Conservation (phyloP, 2,329 filamentous ascomycete species). For the Fusarium circinatum region DNA sequence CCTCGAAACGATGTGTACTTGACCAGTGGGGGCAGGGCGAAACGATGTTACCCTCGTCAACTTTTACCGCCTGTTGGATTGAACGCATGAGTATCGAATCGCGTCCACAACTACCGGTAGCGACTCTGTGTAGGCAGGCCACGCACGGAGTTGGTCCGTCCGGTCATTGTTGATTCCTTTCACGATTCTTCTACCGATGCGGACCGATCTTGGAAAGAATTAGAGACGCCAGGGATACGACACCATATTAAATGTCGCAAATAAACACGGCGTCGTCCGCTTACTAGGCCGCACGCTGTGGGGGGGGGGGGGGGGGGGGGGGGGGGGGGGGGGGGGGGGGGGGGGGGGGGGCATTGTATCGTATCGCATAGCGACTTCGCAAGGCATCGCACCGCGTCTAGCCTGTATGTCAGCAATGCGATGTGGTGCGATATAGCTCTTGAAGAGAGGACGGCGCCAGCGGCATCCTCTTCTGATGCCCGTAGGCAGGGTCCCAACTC, state of each 20-base stretch:
- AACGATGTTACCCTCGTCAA: slow-evolving; percentile 5
- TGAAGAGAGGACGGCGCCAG: background rate
- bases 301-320: background rate
- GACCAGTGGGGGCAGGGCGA: background rate
- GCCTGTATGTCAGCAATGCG: slow-evolving; percentile 3
- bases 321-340: background rate
- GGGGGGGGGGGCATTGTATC: background rate
- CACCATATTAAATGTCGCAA: slow-evolving; percentile 17
- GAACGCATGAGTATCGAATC: background rate
- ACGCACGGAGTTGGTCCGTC: slow-evolving; percentile 1
- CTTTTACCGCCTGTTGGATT: slow-evolving; percentile 17
- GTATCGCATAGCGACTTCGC: background rate
- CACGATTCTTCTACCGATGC: slow-evolving; percentile 14
- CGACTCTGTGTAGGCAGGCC: background rate
- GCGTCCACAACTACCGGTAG: background rate
- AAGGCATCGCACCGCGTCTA: background rate
- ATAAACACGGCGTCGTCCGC: slow-evolving; percentile 16
- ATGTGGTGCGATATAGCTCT: slow-evolving; percentile 1
- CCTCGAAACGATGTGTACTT: background rate
- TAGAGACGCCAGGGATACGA: background rate
- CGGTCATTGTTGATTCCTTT: slow-evolving; percentile 14
- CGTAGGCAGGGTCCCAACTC: slow-evolving; percentile 19
- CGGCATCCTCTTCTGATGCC: slow-evolving; percentile 16
- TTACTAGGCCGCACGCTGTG: slow-evolving; percentile 10
- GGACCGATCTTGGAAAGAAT: slow-evolving; percentile 14